Conservation (phyloP, 257 asterid genomes). For the Ilex asprella region DNA sequence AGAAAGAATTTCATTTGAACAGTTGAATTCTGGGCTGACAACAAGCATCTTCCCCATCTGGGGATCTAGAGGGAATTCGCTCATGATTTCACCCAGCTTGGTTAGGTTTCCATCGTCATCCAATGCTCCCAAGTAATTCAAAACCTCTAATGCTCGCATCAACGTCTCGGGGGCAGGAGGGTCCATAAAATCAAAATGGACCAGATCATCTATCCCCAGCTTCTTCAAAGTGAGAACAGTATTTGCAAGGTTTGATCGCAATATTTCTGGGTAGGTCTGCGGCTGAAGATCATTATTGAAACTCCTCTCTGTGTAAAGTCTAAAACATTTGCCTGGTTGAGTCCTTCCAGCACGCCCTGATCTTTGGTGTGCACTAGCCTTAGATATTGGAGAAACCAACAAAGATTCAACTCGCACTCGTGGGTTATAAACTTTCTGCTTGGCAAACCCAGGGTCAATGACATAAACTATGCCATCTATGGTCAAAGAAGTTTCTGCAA, state of each 20-base stretch:
- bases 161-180: conserved; percentile 98
- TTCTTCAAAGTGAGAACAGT: conserved; percentile 89
- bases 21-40: conserved; percentile 81
- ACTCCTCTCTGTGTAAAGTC: conserved; percentile 90
- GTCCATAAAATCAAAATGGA: conserved; percentile 97
- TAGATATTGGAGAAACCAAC: conserved; percentile 95
- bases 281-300: conserved; percentile 86
- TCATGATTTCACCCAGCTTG: conserved; percentile 84
- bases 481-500: conserved; percentile 95
- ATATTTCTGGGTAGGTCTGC: conserved; percentile 89
- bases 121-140: conserved; percentile 90
- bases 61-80: conserved; percentile 93
- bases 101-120: conserved; percentile 96
- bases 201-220: conserved; percentile 85
- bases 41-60: conserved; percentile 98
- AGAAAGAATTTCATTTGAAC: conserved; percentile 93
- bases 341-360: conserved; percentile 99
- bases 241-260: conserved; percentile 86
- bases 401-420: conserved; percentile 90
- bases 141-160: conserved; percentile 90
- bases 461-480: conserved; percentile 98
- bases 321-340: conserved; percentile 93
- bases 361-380: conserved; percentile 98
- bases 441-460: conserved; percentile 94
- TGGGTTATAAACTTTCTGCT: conserved; percentile 91